Percentiles rank a stretch among this genome's conserved stretches.
phyloP scores from a whole-genome alignment of 108 stramenopile species.

The Pseudonitzschia delicatissima region DNA sequence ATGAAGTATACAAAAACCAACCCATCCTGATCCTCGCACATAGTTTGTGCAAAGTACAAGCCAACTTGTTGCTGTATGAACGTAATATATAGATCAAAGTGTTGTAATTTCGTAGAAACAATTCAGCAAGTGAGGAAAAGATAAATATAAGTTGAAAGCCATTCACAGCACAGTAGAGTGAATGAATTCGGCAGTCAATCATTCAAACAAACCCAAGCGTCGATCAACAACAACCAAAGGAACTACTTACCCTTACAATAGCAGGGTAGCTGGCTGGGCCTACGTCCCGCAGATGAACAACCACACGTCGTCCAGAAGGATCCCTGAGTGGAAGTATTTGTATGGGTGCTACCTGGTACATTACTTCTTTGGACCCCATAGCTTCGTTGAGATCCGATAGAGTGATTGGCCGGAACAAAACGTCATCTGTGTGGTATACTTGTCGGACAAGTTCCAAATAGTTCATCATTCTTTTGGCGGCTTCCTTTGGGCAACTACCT shows the following conservation, averaged over 20 bases:
- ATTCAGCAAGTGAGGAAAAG: neutral
- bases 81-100: neutral
- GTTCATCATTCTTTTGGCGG: neutral
- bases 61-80: neutral
- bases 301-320: slow-evolving; percentile 21
- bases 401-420: neutral
- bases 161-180: neutral
- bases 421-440: slow-evolving; percentile 1
- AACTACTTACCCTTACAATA: neutral
- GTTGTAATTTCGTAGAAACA: neutral
- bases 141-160: neutral
- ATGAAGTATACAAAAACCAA: neutral
- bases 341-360: neutral
- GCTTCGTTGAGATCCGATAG: neutral
- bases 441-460: neutral
- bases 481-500: neutral
- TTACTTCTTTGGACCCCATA: neutral
- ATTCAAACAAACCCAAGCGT: neutral
- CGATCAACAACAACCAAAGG: neutral
- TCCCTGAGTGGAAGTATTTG: slow-evolving; percentile 30
- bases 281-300: slow-evolving; percentile 5
- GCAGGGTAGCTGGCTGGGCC: neutral
- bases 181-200: neutral
- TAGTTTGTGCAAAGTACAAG: neutral
- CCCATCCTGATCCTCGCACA: neutral